These are phyloP conservation scores for Neostapfia colusana DNA, from an alignment of 176 grass and related monocot genomes.

Conservation along the genomic window DNA sequence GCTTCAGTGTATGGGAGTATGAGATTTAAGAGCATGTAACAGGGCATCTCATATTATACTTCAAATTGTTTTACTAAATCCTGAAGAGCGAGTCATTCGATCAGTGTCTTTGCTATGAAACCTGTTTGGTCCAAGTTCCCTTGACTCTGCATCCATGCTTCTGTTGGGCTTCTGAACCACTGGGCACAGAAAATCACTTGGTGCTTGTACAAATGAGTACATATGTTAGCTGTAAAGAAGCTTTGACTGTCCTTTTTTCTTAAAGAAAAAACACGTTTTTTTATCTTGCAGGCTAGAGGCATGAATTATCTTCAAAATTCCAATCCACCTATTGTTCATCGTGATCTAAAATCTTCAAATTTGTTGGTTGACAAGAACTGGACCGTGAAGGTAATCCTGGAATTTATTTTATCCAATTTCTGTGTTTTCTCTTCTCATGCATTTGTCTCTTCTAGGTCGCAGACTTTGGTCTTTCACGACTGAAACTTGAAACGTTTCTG, in stretches of 20 bases:
- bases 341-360: conserved; percentile 95
- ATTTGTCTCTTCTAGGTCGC: conserved; percentile 57
- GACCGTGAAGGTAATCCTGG: conserved; percentile 71
- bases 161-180: background rate
- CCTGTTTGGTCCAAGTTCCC: background rate
- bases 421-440: conserved; percentile 34
- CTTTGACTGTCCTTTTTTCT: conserved; percentile 16
- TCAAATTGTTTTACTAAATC: background rate
- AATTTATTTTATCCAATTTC: background rate
- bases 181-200: background rate
- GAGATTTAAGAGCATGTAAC: conserved; percentile 4
- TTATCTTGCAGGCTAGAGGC: conserved; percentile 63
- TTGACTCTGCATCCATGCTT: background rate
- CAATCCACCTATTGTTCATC: conserved; percentile 75
- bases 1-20: conserved; percentile 8
- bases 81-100: background rate
- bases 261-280: background rate
- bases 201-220: background rate
- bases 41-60: conserved; percentile 18
- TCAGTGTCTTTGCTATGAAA: conserved; percentile 18
- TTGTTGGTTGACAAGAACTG: conserved; percentile 98
- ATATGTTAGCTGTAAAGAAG: conserved; percentile 3
- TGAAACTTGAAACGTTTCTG: conserved; percentile 82
- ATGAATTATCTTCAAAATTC: conserved; percentile 98
- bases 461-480: conserved; percentile 94